These are phyloP conservation scores for Coelastrella sp. DNA, from an alignment of 139 green algal species.

Conservation along the genomic window DNA sequence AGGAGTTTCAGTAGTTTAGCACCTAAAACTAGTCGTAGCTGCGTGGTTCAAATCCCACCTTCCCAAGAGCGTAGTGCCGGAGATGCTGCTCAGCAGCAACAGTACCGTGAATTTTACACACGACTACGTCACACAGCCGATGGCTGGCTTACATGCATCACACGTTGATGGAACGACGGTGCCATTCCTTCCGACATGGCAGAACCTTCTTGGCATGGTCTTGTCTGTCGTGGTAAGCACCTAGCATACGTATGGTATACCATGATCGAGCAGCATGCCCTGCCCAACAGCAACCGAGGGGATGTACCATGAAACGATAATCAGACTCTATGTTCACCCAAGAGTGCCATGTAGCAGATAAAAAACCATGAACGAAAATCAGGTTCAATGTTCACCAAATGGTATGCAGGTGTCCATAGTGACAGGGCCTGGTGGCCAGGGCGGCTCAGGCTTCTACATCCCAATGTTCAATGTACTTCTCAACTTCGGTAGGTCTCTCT, in stretches of 20 bases:
- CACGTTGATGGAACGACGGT: neutral
- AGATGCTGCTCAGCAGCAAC: neutral
- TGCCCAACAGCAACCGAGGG: neutral
- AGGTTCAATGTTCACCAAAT: neutral
- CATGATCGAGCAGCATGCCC: neutral
- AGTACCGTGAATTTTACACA: neutral
- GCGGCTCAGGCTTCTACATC: constrained; percentile 22
- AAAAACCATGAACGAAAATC: neutral
- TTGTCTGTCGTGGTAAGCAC: neutral
- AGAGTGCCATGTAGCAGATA: neutral
- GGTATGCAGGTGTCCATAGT: neutral
- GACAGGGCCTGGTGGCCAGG: constrained; percentile 9
- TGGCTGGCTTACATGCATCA: neutral
- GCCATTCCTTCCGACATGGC: neutral
- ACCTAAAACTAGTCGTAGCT: too few relatives aligned
- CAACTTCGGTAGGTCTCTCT: neutral
- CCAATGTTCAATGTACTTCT: constrained; percentile 23
- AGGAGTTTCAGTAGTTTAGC: too few relatives aligned
- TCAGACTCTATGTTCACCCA: too few relatives aligned
- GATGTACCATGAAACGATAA: neutral
- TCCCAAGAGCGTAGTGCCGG: too few relatives aligned
- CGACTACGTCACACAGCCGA: neutral
- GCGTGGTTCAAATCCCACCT: too few relatives aligned
- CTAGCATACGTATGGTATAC: neutral
- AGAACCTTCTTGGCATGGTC: neutral